Base-by-base conservation (phyloP, 2,329 filamentous ascomycete genomes). In the Ilyonectria sp. region DNA sequence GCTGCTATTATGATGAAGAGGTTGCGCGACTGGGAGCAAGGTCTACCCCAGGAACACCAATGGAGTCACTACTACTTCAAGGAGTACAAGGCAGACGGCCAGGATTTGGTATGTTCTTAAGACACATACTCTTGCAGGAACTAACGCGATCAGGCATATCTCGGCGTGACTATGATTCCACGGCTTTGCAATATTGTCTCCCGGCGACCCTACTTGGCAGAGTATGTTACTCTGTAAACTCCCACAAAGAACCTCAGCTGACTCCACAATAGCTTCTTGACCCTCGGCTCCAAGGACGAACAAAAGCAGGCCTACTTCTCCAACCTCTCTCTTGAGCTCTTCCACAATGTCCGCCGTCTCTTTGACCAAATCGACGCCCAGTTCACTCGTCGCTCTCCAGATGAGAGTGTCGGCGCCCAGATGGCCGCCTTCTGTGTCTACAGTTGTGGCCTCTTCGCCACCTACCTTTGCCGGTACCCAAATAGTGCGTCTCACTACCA, bases 121-220 rank as follows among this genome's bases (percentile, higher is more conserved):
- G 15, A 11, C 23, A 49, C 15, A n/a, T 4, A 17, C 7, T 31
- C 19, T 5, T 43, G 3, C 3, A 8, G 29, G 35, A 52, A 19
- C 59, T 75, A 19, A 75, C 66, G n/a, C 13, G 1, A 1, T 2
- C 33, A 87, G 86, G 86, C 84, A 1, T 89, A 89, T 73, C 80
- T 89, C 11, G 85, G 85, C 47, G 83, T 88, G 6, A 88, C 86
- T 4, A 88, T 88, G 80, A 84, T 86, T 60, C 83, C 86, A 2
- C 83, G 87, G 3, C 82, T 89, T 6, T 89, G 86, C 74, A 87
- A 89, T 64, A 88, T 89, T 60, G 83, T 89, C 15, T 77, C 88
- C 23, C 83, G 87, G 19, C 85, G 86, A 60, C 83, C 86, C n/a
- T 88, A 88, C 71, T 73, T 89, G 49, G 78, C 82, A 53, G 83